phyloP scores from a whole-genome alignment of 106 monocot species.

The Dendrobium catenatum region DNA sequence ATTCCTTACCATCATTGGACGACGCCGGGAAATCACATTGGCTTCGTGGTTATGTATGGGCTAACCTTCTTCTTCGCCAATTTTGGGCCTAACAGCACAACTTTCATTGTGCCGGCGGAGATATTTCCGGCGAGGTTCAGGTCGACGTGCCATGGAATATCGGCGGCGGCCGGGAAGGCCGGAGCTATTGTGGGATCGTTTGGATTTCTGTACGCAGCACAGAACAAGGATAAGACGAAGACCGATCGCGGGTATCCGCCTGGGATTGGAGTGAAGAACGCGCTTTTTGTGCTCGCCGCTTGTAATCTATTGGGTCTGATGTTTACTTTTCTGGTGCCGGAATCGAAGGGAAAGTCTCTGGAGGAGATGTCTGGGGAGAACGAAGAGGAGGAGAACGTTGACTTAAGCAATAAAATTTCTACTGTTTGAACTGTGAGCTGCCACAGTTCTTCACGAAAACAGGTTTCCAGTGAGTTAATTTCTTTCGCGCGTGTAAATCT shows the following conservation, averaged over 20 bases:
- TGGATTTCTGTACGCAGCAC: conserved; percentile 22
- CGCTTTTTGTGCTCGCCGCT: conserved; percentile 33
- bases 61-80: conserved; percentile 65
- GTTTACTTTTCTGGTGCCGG: conserved; percentile 43
- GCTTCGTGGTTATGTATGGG: conserved; percentile 38
- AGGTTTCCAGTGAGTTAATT: too few relatives aligned
- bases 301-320: conserved; percentile 35
- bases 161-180: conserved; percentile 44
- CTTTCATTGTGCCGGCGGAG: conserved; percentile 60
- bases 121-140: conserved; percentile 44
- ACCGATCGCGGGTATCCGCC: conserved; percentile 26
- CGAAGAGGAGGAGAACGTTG: conserved; percentile 9
- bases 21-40: conserved; percentile 9
- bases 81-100: conserved; percentile 56
- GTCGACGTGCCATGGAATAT: conserved; percentile 47
- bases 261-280: conserved; percentile 44
- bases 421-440: not conserved
- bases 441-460: too few relatives aligned
- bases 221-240: conserved; percentile 32
- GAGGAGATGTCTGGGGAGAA: conserved; percentile 46
- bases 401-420: not conserved
- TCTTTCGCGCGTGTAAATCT: too few relatives aligned
- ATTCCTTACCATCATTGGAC: conserved; percentile 17
- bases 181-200: conserved; percentile 49
- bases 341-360: conserved; percentile 16